Evolutionary conservation across 495 filamentous ascomycete species (phyloP).

Genomic region (Xanthoparmelia taractica): DNA sequence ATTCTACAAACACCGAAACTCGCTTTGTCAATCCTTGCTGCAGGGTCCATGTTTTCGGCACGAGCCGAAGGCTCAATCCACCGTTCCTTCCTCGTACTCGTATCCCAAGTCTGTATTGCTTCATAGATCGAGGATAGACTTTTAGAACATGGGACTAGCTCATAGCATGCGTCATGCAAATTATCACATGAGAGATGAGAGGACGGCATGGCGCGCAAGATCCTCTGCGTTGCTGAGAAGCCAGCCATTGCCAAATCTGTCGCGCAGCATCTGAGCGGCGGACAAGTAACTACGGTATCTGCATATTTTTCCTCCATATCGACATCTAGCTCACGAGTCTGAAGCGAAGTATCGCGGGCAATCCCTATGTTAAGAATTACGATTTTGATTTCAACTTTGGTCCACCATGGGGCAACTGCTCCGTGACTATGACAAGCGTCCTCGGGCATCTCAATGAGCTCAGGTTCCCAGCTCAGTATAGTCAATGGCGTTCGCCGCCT

Average conservation of each 20-base stretch:
- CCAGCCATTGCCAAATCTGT: conserved; percentile 94
- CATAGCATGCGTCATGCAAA: neutral
- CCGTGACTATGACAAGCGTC: conserved; percentile 88
- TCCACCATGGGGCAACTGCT: conserved; percentile 67
- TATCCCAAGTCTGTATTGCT: neutral
- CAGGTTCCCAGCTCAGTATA: conserved; percentile 64
- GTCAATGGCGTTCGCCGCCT: conserved; percentile 70
- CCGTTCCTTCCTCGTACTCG: neutral
- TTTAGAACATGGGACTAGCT: conserved; percentile 3
- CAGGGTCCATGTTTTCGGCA: conserved; percentile 7
- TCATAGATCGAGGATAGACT: neutral
- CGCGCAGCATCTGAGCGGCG: conserved; percentile 76
- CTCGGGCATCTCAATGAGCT: conserved; percentile 70
- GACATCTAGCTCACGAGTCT: conserved; percentile 25
- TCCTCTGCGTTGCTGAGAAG: conserved; percentile 95
- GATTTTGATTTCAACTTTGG: conserved; percentile 83
- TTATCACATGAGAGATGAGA: conserved; percentile 1
- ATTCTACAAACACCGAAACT: neutral
- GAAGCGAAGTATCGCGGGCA: conserved; percentile 52
- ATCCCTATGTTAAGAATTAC: conserved; percentile 88
- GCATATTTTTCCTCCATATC: neutral
- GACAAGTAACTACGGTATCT: conserved; percentile 61
- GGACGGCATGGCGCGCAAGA: conserved; percentile 37
- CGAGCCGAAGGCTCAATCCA: conserved; percentile 12
- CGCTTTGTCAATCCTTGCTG: neutral